These are phyloP conservation scores for Arabidopsis lyrata DNA, from an alignment of 441 rosid genomes.

Conservation along the genomic window DNA sequence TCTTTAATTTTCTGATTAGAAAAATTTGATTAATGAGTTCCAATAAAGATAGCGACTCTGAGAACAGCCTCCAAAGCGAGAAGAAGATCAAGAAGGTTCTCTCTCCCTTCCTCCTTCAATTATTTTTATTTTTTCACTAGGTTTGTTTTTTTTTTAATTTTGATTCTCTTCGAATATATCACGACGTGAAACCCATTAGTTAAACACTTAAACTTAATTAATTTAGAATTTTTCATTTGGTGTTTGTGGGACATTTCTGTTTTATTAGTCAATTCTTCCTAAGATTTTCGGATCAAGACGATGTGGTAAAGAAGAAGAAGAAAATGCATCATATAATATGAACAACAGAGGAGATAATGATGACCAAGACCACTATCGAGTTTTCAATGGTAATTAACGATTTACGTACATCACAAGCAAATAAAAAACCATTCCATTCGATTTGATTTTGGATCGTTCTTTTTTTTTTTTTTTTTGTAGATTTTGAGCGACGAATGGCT, in stretches of 20 bases:
- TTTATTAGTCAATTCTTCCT: slow-evolving; percentile 69
- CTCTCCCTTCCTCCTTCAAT: neutral
- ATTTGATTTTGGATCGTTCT: slow-evolving; percentile 7
- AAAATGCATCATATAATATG: slow-evolving; percentile 47
- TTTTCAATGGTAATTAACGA: slow-evolving; percentile 36
- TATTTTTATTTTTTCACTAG: neutral
- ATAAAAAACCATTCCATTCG: neutral
- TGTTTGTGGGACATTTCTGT: slow-evolving; percentile 19
- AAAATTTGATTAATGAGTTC: slow-evolving; percentile 52
- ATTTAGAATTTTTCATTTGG: neutral
- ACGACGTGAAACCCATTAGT: slow-evolving; percentile 39
- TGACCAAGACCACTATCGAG: slow-evolving; percentile 12
- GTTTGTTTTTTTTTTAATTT: neutral
- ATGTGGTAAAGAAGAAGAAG: slow-evolving; percentile 48
- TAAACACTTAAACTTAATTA: neutral
- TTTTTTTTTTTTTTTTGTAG: slow-evolving; percentile 40
- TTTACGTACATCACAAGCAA: slow-evolving; percentile 35
- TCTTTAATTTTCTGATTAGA: slow-evolving; percentile 3
- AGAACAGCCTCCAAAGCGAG: slow-evolving; percentile 60
- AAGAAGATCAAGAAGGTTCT: slow-evolving; percentile 75
- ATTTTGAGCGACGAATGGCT: slow-evolving; percentile 52
- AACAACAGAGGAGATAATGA: slow-evolving; percentile 47
- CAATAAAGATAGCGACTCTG: slow-evolving; percentile 46
- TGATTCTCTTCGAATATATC: slow-evolving; percentile 27
- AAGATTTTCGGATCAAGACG: slow-evolving; percentile 72